Evolutionary conservation across 2,329 filamentous ascomycete species (phyloP), one percentile per base, ranked within the genome.

Genomic region (Calonectria montana): DNA sequence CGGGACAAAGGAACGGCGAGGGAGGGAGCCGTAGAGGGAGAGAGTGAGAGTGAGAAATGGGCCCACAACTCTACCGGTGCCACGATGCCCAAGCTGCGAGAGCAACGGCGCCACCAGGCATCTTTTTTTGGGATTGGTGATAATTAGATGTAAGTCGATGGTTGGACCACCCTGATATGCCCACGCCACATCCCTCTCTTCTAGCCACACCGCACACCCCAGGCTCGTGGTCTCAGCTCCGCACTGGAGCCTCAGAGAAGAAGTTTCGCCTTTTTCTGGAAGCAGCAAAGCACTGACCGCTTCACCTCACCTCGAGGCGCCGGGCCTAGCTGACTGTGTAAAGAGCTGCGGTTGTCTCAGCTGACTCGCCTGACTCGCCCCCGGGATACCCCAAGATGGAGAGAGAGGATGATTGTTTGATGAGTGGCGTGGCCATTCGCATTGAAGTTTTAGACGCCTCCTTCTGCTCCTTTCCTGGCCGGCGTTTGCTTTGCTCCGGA

Each of bases 181-280:
- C 18, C 53, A 59, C 53, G 16, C 53, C 53, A 59, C 53, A 59
- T 8, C 31, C 53, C 21, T 59, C 18, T 39, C 31, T 23, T 39
- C 31, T n/a, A n/a, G n/a, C n/a, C 21, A 35, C 21, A n/a, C 15
- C 16, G 53, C 53, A 59, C 53, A 27, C 53, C 37, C 53, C 53
- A 25, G 13, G n/a, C n/a, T 23, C 43, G 39, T 18, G 43, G 43
- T 23, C 53, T 39, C 18, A 59, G 53, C 53, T 59, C 53, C 53
- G 37, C 31, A 59, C 53, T 37, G 15, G 35, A 37, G 35, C 53
- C 21, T 35, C 43, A 48, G 62, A 31, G 53, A 70, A 66, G 61
- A 61, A 53, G 62, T 66, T 70, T 66, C 37, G 68, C 35, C 47
- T 63, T 66, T 47, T 70, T 70, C 68, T 70, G 68, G 68, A 70